Evolutionary conservation across 768 basidiomycete genomes (phyloP).

Genomic region (Leccinum incarnatum): DNA sequence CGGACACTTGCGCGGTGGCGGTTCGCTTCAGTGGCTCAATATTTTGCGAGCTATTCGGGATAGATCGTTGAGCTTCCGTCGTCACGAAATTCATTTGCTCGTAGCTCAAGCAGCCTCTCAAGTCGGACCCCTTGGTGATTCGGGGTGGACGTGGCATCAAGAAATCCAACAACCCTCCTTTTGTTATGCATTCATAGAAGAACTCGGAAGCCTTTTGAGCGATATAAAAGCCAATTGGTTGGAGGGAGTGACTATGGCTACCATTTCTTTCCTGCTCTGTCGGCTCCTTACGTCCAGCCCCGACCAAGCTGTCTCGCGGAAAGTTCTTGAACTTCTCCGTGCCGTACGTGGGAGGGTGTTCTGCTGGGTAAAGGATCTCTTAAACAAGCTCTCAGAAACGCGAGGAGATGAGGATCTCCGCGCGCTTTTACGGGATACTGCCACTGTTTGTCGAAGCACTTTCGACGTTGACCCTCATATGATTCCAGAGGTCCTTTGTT

Average conservation of each 20-base stretch:
- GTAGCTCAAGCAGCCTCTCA: conserved; percentile 45
- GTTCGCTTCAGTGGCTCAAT: conserved; percentile 48
- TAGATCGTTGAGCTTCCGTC: conserved; percentile 36
- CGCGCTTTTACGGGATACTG: background rate
- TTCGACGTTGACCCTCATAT: background rate
- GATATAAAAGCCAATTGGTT: conserved; percentile 24
- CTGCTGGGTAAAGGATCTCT: background rate
- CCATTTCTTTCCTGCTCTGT: background rate
- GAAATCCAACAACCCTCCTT: conserved; percentile 12
- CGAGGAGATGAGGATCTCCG: background rate
- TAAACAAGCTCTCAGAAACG: background rate
- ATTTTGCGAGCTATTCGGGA: conserved; percentile 43
- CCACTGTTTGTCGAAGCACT: background rate
- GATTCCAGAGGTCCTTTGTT: background rate
- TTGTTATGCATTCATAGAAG: background rate
- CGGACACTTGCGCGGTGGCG: conserved; percentile 42
- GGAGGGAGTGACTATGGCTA: background rate
- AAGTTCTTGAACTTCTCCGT: background rate
- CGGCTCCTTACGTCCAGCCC: background rate
- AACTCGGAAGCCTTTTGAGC: conserved; percentile 5
- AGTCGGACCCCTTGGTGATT: conserved; percentile 29
- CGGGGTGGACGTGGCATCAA: conserved; percentile 10
- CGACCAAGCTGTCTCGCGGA: background rate
- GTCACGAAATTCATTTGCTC: conserved; percentile 39
- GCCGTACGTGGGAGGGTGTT: background rate